Base-by-base conservation (phyloP, 345 rosid genomes). In the Linum lewisii region DNA sequence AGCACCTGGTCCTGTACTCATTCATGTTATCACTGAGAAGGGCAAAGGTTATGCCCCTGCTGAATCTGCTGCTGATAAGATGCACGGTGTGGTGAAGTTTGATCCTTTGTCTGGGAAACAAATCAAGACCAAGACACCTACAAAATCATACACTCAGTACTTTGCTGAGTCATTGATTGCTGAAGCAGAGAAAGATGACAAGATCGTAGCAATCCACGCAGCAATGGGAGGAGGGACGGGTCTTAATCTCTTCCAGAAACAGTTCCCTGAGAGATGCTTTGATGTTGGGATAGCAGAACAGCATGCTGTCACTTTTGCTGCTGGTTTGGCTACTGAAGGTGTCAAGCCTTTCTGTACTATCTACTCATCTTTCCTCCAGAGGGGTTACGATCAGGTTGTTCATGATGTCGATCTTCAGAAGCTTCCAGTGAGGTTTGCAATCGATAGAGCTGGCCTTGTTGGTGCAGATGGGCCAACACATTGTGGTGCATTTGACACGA, bases 181-280 rank as follows among this genome's bases (percentile, higher is more conserved):
- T 20, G 80, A 79, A 69, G 81, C 81, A 10, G 72, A 75, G 62
- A 38, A n/a, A 21, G 86, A 79, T 23, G 73, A 70, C 4, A 76
- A 61, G 44, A 73, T 81, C 13, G 78, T 81, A 6, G 86, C 75
- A 18, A 74, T 78, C n/a, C 86, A 81, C 47, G 86, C 79, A 6
- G 81, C 86, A 2, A 72, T 78, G 86, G 86, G 86, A 20, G 82
- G 83, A 60, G 81, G 86, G 18, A 77, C 83, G 1, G 83, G 83
- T 2, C 78, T 82, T 9, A 74, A 77, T 44, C 29, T 72, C 24
- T 75, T 79, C 64, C 75, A 72, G 16, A 79, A 74, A 45, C 63
- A 19, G 21, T 82, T 79, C 59, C 78, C 80, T 0, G 66, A 68
- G 13, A 69, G 73, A 44, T 76, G 81, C 57, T 78, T 78, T 20